A percentile compares a stretch with the other conserved stretches of the same genome.
phyloP scores from a whole-genome alignment of 2,329 filamentous ascomycete species.

The Tolypocladium nubicola region DNA sequence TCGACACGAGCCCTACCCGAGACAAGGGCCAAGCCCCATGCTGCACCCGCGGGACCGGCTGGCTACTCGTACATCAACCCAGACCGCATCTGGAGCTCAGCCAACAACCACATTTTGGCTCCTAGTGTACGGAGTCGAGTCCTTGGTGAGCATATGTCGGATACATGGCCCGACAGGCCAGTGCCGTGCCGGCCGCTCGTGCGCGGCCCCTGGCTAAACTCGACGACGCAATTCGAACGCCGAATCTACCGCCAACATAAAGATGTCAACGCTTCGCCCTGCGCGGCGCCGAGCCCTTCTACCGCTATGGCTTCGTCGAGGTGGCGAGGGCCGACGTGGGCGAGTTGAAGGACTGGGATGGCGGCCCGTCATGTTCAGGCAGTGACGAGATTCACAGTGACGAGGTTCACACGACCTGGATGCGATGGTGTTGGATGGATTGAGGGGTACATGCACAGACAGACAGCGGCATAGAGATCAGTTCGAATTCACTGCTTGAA shows the following conservation, averaged over 20 bases:
- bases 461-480: background rate
- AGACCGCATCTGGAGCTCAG: background rate
- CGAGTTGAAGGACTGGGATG: slow-evolving; percentile 22
- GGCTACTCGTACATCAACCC: background rate
- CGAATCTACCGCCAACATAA: background rate
- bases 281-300: slow-evolving; percentile 19
- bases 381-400: slow-evolving; percentile 8
- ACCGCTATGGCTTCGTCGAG: slow-evolving; percentile 22
- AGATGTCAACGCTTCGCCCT: background rate
- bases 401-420: background rate
- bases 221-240: no score
- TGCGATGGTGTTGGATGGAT: no score
- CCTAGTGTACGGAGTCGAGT: no score
- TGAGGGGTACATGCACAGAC: background rate
- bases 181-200: background rate
- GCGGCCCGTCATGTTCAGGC: slow-evolving; percentile 26
- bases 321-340: slow-evolving; percentile 24
- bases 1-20: no score
- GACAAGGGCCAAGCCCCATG: background rate
- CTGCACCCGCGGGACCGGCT: background rate
- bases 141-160: background rate
- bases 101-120: no score
- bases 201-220: no score
- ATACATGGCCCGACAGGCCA: background rate
- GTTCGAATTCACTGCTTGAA: background rate